Base-by-base conservation (phyloP, 169 alveolate genomes). In the Plasmodium chabaudi region DNA sequence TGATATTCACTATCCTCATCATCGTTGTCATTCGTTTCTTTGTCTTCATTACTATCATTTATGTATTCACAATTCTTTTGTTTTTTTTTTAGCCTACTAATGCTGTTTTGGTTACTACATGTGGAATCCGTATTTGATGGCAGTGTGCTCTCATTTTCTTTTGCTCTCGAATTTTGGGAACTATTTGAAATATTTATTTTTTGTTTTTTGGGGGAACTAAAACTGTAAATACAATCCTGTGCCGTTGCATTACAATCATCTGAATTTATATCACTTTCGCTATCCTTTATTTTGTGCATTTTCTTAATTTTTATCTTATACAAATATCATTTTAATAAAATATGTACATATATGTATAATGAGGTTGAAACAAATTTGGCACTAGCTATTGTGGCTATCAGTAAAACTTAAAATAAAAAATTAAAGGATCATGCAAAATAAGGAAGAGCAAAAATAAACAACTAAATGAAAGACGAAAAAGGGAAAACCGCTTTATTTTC, bases 191-290 rank as follows among this genome's bases (percentile, higher is more conserved):
- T 17, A 2, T 7, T 10, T 9, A 25, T 57, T 53, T 51, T 84
- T 63, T 59, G 23, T 56, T 86, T 71, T 73, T 86, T 51, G 10
- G 79, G 69, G n/a, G 84, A 47, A 19, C 73, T 86, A 17, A 86
- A 86, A 39, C 69, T 23, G 15, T 70, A 86, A 17, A 86, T 86
- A 13, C 91, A 86, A 21, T 71, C 91, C 60, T 71, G 63, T n/a
- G 91, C 87, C 4, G 91, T 86, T 17, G 69, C 91, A 53, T 86
- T 55, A 56, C 86, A 68, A 55, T 86, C 91, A 61, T 86, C 91
- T 10, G 87, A 71, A 56, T 68, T 86, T 46, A 86, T 86, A 2
- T 86, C 91, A 60, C 91, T 65, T 49, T 65, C 87, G 46, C 61
- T 70, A 51, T 65, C 59, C 9, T 34, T 64, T 46, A 86, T 10